phyloP scores from a whole-genome alignment of 306 rosid species.

The Purshia tridentata region DNA sequence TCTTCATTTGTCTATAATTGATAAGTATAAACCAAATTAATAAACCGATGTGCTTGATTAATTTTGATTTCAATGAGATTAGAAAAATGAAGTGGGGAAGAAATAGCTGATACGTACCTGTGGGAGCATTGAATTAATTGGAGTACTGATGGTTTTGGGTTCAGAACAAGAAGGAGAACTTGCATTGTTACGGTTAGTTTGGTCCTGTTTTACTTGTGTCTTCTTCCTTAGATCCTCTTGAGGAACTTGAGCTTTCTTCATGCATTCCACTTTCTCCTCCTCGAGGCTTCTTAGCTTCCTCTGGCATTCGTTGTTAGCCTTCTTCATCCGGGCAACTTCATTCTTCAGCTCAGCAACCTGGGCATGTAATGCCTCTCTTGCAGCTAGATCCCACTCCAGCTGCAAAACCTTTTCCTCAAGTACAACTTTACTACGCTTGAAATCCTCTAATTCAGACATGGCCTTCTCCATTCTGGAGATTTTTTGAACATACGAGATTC shows the following conservation, averaged over 20 bases:
- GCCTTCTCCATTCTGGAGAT: slow-evolving; percentile 36
- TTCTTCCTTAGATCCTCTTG: slow-evolving; percentile 46
- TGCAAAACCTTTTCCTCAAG: slow-evolving; percentile 56
- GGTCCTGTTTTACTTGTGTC: slow-evolving; percentile 50
- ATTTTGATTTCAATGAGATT: slow-evolving; percentile 5
- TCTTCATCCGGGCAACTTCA: slow-evolving; percentile 38
- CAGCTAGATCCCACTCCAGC: slow-evolving; percentile 45
- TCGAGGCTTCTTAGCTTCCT: slow-evolving; percentile 32
- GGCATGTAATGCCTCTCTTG: slow-evolving; percentile 34
- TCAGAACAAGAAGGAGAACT: slow-evolving; percentile 5
- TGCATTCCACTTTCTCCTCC: slow-evolving; percentile 41
- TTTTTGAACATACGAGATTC: slow-evolving; percentile 31
- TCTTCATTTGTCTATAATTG: slow-evolving; percentile 20
- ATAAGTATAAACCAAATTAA: slow-evolving; percentile 2
- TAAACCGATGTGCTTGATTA: neutral
- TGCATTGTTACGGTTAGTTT: slow-evolving; percentile 19
- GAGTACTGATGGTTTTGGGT: slow-evolving; percentile 6
- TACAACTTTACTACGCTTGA: slow-evolving; percentile 28
- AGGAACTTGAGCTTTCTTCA: slow-evolving; percentile 40
- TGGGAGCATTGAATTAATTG: slow-evolving; percentile 28
- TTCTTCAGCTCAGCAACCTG: slow-evolving; percentile 38
- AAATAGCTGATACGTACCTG: slow-evolving; percentile 28
- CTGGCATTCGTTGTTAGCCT: slow-evolving; percentile 30
- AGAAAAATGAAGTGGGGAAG: neutral
- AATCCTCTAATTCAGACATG: slow-evolving; percentile 40